Evolutionary conservation across 176 grass and related monocot species (phyloP).

Genomic region (Phoenix dactylifera): DNA sequence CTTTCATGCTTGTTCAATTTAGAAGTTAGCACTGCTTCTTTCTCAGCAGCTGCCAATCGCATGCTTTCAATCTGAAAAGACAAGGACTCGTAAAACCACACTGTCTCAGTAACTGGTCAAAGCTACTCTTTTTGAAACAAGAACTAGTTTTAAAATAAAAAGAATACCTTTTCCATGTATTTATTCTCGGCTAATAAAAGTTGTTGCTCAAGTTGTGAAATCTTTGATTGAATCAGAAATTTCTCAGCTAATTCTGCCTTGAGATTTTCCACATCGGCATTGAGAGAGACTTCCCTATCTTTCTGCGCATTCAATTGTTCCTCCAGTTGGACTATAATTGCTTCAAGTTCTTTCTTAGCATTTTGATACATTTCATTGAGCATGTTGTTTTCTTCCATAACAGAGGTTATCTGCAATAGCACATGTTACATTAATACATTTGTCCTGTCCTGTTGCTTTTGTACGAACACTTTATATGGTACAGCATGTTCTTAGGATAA

Average conservation of each 20-base stretch:
- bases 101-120: no score
- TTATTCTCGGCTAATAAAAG: constrained; percentile 62
- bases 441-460: constrained; percentile 10
- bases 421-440: constrained; percentile 1
- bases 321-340: constrained; percentile 50
- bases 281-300: constrained; percentile 1
- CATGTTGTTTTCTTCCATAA: constrained; percentile 47
- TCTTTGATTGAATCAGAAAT: constrained; percentile 59
- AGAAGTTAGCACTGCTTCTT: constrained; percentile 42
- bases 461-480: neutral
- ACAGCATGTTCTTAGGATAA: no score
- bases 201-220: constrained; percentile 82
- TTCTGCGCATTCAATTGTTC: constrained; percentile 43
- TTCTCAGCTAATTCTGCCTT: constrained; percentile 28
- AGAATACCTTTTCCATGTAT: constrained; percentile 69
- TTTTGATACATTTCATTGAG: constrained; percentile 51
- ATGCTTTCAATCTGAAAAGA: constrained; percentile 68
- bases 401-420: constrained; percentile 37
- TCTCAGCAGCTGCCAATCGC: constrained; percentile 66
- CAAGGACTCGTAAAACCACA: no score
- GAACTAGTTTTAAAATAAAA: no score
- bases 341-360: constrained; percentile 55
- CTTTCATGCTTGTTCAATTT: constrained; percentile 51
- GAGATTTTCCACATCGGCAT: constrained; percentile 5
- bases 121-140: no score